Conservation (phyloP, 352 stramenopile species). For the Elongisporangium senticosum region DNA sequence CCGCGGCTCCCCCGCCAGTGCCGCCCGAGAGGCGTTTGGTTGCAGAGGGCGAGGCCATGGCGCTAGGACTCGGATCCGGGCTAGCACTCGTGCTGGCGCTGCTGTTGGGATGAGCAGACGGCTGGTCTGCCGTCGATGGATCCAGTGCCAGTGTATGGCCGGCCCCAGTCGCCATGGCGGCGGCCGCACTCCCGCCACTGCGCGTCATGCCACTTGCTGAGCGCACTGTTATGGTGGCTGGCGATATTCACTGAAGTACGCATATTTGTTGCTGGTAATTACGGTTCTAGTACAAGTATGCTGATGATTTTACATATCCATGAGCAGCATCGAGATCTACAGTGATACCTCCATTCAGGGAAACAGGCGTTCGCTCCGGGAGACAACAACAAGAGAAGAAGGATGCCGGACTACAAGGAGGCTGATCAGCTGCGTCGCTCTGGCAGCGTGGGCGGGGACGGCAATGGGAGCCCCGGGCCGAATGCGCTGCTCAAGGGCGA, state of each 20-base stretch:
- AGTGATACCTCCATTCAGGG: background rate
- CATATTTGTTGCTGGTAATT: background rate
- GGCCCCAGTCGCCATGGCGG: conserved; percentile 2
- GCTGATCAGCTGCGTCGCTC: background rate
- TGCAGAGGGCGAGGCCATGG: background rate
- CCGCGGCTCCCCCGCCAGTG: conserved; percentile 12
- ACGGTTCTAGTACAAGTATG: background rate
- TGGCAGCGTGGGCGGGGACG: background rate
- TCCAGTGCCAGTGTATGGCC: background rate
- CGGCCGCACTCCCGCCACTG: conserved; percentile 5
- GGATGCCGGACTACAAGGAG: background rate
- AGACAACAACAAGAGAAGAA: background rate
- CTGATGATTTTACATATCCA: background rate
- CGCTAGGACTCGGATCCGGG: background rate
- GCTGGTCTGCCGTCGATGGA: background rate
- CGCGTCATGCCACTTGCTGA: background rate
- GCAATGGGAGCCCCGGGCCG: background rate
- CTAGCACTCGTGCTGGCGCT: background rate
- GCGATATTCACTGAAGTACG: background rate
- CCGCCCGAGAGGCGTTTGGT: background rate
- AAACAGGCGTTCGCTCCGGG: background rate
- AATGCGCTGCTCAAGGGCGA: background rate
- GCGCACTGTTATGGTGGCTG: background rate
- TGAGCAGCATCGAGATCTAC: background rate
- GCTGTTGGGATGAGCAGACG: background rate